A percentile compares a stretch with the other conserved stretches of the same genome.
phyloP scores from a whole-genome alignment of 345 rosid species.

The Lepidium sativum region DNA sequence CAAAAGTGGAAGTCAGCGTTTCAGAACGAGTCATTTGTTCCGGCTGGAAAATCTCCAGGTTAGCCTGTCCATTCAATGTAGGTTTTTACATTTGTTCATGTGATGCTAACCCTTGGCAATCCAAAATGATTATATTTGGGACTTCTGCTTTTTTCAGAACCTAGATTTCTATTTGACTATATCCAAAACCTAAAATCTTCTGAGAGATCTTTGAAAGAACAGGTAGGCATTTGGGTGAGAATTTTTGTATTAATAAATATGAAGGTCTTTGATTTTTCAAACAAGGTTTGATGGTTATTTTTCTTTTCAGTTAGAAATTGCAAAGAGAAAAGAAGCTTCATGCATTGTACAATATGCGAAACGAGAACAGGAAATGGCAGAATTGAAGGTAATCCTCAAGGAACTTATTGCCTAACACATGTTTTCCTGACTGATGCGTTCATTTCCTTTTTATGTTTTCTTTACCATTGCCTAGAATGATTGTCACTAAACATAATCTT shows the following conservation, averaged over 20 bases:
- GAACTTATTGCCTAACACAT: background rate
- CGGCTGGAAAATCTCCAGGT: slow-evolving; percentile 73
- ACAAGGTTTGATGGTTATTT: slow-evolving; percentile 5
- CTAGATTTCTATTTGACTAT: slow-evolving; percentile 55
- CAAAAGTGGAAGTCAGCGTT: slow-evolving; percentile 83
- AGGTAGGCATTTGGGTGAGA: slow-evolving; percentile 37
- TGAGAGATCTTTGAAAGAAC: slow-evolving; percentile 79
- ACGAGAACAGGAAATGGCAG: slow-evolving; percentile 93
- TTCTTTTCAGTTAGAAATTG: slow-evolving; percentile 69
- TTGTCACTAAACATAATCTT: background rate
- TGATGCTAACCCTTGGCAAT: background rate
- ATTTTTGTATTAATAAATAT: background rate
- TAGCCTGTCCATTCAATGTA: slow-evolving; percentile 24
- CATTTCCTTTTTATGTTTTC: slow-evolving; percentile 1
- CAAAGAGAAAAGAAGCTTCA: slow-evolving; percentile 96
- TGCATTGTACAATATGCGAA: slow-evolving; percentile 92
- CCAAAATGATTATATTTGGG: background rate
- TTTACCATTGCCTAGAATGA: background rate
- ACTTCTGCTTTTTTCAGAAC: slow-evolving; percentile 44
- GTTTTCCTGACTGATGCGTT: background rate
- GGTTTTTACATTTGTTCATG: background rate
- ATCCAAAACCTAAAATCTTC: slow-evolving; percentile 78
- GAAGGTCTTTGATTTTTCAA: background rate
- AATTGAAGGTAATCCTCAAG: slow-evolving; percentile 50
- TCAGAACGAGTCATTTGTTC: slow-evolving; percentile 59